Conservation (phyloP, 768 basidiomycete genomes). For the Mycena polygramma region DNA sequence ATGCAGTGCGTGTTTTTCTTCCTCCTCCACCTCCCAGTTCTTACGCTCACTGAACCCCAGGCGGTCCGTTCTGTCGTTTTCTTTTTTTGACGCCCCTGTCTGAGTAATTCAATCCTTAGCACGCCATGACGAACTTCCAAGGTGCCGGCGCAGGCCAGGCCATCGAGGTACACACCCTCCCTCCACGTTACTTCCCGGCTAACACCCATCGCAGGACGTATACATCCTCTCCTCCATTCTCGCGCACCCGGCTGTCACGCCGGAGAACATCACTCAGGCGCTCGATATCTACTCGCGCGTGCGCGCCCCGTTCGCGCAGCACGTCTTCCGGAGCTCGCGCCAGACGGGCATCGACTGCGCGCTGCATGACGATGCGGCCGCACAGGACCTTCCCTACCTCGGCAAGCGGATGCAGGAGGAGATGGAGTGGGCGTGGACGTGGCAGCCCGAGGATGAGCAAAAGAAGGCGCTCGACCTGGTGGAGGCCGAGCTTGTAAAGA, state of each 20-base stretch:
- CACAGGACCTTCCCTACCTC: not conserved
- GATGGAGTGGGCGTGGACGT: conserved; percentile 10
- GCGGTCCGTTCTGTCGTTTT: no score
- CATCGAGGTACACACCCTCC: conserved; percentile 16
- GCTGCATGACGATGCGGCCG: not conserved
- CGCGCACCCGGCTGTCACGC: conserved; percentile 13
- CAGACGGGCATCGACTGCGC: conserved; percentile 1
- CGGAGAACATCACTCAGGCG: conserved; percentile 7
- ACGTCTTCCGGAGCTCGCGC: not conserved
- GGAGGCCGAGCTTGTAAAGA: not conserved
- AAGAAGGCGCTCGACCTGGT: conserved; percentile 8
- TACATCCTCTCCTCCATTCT: conserved; percentile 24
- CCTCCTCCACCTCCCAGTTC: no score
- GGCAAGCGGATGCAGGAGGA: conserved; percentile 6
- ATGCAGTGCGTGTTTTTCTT: conserved; percentile 25
- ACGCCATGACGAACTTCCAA: conserved; percentile 23
- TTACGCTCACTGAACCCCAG: no score
- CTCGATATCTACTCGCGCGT: conserved; percentile 23
- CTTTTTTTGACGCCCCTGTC: not conserved
- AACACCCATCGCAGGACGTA: conserved; percentile 19
- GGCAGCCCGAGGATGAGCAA: not conserved
- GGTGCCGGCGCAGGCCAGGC: conserved; percentile 26
- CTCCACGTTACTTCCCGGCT: conserved; percentile 2
- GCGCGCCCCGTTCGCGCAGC: conserved; percentile 12
- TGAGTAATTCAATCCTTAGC: conserved; percentile 12